Evolutionary conservation across 108 stramenopile genomes (phyloP).

Genomic region (Epipyxis sp.): DNA sequence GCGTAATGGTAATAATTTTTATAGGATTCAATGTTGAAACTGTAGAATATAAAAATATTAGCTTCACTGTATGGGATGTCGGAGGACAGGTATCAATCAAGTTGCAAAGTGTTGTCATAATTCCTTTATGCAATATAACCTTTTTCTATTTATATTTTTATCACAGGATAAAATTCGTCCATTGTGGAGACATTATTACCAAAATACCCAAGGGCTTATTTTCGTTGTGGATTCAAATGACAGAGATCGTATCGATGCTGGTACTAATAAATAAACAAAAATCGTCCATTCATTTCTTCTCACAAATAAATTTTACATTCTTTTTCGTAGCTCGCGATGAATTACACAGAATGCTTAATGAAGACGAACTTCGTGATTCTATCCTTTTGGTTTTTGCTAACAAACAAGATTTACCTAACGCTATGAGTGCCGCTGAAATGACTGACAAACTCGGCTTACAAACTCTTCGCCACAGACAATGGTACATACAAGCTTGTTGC

Average conservation of each 20-base stretch:
- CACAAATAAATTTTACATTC: background rate
- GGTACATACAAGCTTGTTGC: slow-evolving; percentile 98
- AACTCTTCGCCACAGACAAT: slow-evolving; percentile 84
- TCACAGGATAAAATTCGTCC: slow-evolving; percentile 96
- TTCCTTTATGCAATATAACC: slow-evolving; percentile 3
- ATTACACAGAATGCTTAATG: slow-evolving; percentile 87
- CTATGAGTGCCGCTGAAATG: slow-evolving; percentile 90
- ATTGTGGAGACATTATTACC: slow-evolving; percentile 98
- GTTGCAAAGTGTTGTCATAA: no score
- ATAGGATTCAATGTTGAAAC: slow-evolving; percentile 65
- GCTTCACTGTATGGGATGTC: slow-evolving; percentile 95
- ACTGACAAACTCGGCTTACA: slow-evolving; percentile 88
- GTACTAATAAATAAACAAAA: background rate
- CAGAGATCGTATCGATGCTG: slow-evolving; percentile 84
- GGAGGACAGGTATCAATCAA: no score
- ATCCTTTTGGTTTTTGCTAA: slow-evolving; percentile 93
- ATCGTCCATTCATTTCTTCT: background rate
- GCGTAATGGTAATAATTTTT: background rate
- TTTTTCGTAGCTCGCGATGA: slow-evolving; percentile 74
- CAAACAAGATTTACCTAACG: slow-evolving; percentile 94
- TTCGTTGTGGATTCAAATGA: slow-evolving; percentile 98
- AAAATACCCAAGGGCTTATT: slow-evolving; percentile 94
- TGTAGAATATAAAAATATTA: slow-evolving; percentile 87
- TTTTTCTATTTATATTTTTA: no score
- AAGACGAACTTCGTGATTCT: slow-evolving; percentile 89